Conservation (phyloP, 805 yeast species). For the Suhomyces vadensis region DNA sequence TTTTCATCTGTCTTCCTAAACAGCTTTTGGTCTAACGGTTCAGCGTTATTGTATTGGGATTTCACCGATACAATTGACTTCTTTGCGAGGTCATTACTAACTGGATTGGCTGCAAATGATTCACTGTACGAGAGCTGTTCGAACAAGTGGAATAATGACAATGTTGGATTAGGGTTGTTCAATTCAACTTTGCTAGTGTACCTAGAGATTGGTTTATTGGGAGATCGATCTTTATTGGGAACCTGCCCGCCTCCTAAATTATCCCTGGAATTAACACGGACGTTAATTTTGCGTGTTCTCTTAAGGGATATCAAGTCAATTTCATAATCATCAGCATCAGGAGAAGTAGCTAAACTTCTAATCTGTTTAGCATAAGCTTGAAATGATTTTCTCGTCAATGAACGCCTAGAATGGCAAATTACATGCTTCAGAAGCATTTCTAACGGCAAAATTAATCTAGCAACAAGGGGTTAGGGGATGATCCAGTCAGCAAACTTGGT, state of each 20-base stretch:
- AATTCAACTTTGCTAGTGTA: neutral
- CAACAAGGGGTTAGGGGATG: neutral
- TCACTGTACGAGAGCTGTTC: conserved; percentile 4
- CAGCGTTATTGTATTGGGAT: neutral
- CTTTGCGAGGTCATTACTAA: neutral
- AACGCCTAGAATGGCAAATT: neutral
- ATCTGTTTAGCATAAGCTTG: neutral
- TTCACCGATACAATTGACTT: conserved; percentile 1
- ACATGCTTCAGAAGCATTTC: conserved; percentile 4
- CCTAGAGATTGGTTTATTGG: neutral
- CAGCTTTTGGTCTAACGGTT: neutral
- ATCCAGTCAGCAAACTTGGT: too few relatives aligned
- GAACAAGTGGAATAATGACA: neutral
- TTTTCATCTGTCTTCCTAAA: neutral
- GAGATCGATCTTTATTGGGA: neutral
- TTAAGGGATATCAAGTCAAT: conserved; percentile 14
- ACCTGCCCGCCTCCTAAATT: neutral
- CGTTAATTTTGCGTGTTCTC: conserved; percentile 3
- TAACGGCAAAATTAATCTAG: neutral
- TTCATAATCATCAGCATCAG: conserved; percentile 12
- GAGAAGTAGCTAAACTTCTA: conserved; percentile 3
- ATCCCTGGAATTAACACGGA: neutral
- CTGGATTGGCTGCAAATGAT: neutral
- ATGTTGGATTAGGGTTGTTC: neutral
- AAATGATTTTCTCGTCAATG: neutral